Evolutionary conservation across 208 protist species (phyloP).

Genomic region (Tritrichomonas foetus): DNA sequence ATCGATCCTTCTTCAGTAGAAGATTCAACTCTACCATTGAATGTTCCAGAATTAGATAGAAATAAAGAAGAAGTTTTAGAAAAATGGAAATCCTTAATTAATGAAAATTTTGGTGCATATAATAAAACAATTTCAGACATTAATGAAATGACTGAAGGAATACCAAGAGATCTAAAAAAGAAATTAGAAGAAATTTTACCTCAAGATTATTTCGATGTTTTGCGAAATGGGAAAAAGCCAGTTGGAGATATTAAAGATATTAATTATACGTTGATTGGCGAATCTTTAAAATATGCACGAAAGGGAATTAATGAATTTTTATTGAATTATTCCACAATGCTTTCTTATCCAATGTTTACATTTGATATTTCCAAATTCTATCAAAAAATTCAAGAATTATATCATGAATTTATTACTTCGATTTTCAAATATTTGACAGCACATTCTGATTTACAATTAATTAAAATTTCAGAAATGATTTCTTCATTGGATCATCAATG

Average conservation of each 20-base stretch:
- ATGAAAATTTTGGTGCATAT: no score
- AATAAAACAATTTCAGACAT: no score
- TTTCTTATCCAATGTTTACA: background rate
- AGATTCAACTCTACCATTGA: no score
- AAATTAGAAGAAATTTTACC: background rate
- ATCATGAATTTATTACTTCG: background rate
- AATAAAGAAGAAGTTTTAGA: no score
- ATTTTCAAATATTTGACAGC: background rate
- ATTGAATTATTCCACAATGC: background rate
- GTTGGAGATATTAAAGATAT: background rate
- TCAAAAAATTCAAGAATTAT: background rate
- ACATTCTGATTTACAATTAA: background rate
- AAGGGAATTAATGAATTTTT: background rate
- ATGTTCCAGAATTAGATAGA: no score
- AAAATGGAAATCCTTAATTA: no score
- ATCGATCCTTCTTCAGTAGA: background rate
- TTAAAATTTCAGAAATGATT: background rate
- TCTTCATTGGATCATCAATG: background rate
- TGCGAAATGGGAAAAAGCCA: background rate
- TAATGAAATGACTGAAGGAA: no score
- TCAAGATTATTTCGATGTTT: background rate
- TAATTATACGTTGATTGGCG: background rate
- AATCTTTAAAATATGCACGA: background rate
- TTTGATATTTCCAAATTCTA: background rate
- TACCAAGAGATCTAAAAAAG: no score